Conservation (phyloP, 441 rosid genomes). For the Gossypium gossypioides region DNA sequence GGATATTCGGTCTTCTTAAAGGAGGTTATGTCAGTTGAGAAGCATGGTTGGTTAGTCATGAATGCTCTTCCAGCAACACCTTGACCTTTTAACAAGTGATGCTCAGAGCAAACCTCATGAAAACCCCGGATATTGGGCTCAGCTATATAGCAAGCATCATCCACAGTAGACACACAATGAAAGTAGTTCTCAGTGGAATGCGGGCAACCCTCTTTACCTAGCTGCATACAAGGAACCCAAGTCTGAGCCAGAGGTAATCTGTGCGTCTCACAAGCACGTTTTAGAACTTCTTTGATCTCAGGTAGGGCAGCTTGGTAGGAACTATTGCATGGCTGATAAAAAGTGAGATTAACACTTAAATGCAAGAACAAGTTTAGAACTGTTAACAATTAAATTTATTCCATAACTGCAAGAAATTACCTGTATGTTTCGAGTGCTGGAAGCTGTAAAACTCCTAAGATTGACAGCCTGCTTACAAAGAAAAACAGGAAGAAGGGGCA, state of each 20-base stretch:
- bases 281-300: conserved; percentile 63
- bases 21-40: conserved; percentile 52
- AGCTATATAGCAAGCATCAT: conserved; percentile 52
- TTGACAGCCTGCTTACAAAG: conserved; percentile 58
- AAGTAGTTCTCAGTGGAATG: conserved; percentile 61
- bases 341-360: conserved; percentile 8
- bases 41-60: conserved; percentile 72
- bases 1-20: conserved; percentile 61
- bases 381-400: not conserved
- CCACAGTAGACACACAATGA: conserved; percentile 67
- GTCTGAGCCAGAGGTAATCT: conserved; percentile 70
- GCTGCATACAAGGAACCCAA: conserved; percentile 69
- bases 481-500: not conserved
- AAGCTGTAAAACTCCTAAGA: conserved; percentile 56
- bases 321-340: conserved; percentile 34
- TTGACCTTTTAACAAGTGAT: conserved; percentile 82
- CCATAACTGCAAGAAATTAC: conserved; percentile 28
- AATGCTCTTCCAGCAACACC: conserved; percentile 82
- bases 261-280: conserved; percentile 62
- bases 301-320: conserved; percentile 61
- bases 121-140: conserved; percentile 47
- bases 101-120: conserved; percentile 80
- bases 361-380: not conserved
- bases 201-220: conserved; percentile 65
- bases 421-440: conserved; percentile 30